Evolutionary conservation across 2,329 filamentous ascomycete genomes (phyloP), one percentile per base, ranked within the genome.

Genomic region (Aspergillus spinulosporus): DNA sequence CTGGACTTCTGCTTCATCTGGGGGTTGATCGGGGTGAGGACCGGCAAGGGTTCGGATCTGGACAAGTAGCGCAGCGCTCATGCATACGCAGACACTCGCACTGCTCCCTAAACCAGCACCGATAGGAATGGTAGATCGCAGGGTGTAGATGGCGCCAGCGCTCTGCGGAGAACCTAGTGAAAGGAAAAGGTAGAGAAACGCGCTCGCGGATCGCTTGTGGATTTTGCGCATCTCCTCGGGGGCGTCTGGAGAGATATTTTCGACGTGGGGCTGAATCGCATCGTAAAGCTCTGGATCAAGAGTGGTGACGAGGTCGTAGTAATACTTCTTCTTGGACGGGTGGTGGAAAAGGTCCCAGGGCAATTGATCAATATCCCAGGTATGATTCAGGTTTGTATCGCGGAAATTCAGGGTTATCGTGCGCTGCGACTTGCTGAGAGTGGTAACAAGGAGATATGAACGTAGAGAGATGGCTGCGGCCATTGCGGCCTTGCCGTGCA

Each of bases 371-470:
- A 99, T 96, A 70, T 94, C 86, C 94, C 94, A 99, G 0, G 89
- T 92, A 74, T 99, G 92, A 54, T 89, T 82, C 63, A 99, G 82
- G 63, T 88, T 87, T 64, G 97, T 92, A 72, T 99, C 94, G 59
- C 92, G 88, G 72, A 99, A 97, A 66, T 88, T 88, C 54, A 99
- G 80, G 2, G 89, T 89, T 49, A 99, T 87, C 11, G 89, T 96
- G 58, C 91, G 87, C 70, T 88, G 89, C 43, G 92, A 95, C 77
- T 97, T 97, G 61, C 92, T 95, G 46, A 96, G 84, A 11, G 93
- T 90, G 12, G 92, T 96, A 70, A 97, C 93, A 67, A 96, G 92
- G 49, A 99, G 88, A 73, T 97, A 99, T 44, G 94, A 97, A 65
- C 94, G 88, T 31, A 99, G 83, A 29, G 94, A 96, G 57, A 99